A percentile compares a stretch with the other conserved stretches of the same genome.
Evolutionary conservation across 805 yeast genomes (phyloP).

Genomic region (Wickerhamomyces rabaulensis): DNA sequence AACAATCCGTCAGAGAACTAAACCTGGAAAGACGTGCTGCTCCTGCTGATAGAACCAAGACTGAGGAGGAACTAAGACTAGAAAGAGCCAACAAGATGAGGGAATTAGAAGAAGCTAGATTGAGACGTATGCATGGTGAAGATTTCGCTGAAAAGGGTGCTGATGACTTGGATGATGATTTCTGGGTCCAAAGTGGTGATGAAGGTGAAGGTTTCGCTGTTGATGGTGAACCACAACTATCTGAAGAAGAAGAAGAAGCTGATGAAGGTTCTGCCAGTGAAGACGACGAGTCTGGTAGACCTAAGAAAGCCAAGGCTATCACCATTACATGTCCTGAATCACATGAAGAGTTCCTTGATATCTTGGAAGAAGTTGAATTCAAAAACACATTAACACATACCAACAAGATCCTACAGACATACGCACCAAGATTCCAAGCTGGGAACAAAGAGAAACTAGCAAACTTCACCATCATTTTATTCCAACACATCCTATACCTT

Average conservation of each 20-base stretch:
- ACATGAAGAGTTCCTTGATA: slow-evolving; percentile 36
- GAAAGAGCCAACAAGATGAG: slow-evolving; percentile 59
- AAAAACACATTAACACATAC: slow-evolving; percentile 43
- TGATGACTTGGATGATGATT: slow-evolving; percentile 64
- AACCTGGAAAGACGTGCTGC: slow-evolving; percentile 70
- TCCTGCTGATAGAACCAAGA: slow-evolving; percentile 77
- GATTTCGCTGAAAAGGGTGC: slow-evolving; percentile 46
- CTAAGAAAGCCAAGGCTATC: slow-evolving; percentile 9
- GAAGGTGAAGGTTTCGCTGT: slow-evolving; percentile 37
- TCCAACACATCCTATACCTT: slow-evolving; percentile 54
- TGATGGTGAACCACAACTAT: slow-evolving; percentile 27
- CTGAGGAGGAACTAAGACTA: slow-evolving; percentile 60
- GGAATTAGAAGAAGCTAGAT: slow-evolving; percentile 61
- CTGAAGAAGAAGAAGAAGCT: slow-evolving; percentile 26
- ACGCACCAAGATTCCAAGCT: slow-evolving; percentile 72
- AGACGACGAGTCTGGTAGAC: background rate
- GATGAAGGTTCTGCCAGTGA: slow-evolving; percentile 9
- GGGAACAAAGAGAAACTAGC: slow-evolving; percentile 80
- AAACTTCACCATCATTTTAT: slow-evolving; percentile 53
- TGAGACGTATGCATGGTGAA: slow-evolving; percentile 71
- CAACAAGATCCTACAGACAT: slow-evolving; percentile 48
- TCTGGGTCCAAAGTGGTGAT: slow-evolving; percentile 58
- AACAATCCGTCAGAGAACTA: slow-evolving; percentile 59
- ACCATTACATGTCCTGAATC: slow-evolving; percentile 41
- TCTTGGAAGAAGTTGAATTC: slow-evolving; percentile 30